Evolutionary conservation across 1,139 yeast genomes (phyloP).

Genomic region (Entelexis paramagnoliae): DNA sequence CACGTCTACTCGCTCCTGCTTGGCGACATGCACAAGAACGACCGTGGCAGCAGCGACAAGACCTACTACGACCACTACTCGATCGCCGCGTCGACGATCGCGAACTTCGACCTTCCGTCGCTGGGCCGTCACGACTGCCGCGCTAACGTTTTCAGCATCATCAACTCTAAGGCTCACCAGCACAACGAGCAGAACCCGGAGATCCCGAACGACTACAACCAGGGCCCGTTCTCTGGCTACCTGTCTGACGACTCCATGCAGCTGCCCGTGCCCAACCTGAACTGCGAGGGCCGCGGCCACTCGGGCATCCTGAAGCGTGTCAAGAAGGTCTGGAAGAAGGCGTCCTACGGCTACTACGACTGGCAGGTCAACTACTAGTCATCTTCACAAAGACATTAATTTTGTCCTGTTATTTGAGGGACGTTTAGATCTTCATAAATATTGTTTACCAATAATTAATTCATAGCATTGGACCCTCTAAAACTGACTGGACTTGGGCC

Average conservation of each 20-base stretch:
- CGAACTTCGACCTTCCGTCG: constrained; percentile 40
- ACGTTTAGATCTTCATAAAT: constrained; percentile 6
- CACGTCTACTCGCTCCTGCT: constrained; percentile 37
- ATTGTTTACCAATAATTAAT: constrained; percentile 8
- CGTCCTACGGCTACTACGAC: constrained; percentile 24
- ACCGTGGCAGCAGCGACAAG: constrained; percentile 34
- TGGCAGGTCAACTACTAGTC: constrained; percentile 20
- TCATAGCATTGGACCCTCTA: constrained; percentile 2
- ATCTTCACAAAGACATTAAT: neutral
- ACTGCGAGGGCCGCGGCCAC: constrained; percentile 37
- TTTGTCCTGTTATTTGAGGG: neutral
- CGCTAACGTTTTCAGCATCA: constrained; percentile 39
- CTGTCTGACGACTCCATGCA: constrained; percentile 31
- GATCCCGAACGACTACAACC: constrained; percentile 36
- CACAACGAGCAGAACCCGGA: constrained; percentile 25
- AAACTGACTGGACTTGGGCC: too few relatives aligned
- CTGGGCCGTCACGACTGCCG: constrained; percentile 42
- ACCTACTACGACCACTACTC: constrained; percentile 44
- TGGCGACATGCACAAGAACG: constrained; percentile 37
- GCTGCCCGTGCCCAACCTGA: constrained; percentile 36
- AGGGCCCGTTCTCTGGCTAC: constrained; percentile 34
- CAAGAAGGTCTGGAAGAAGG: constrained; percentile 26
- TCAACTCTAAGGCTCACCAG: constrained; percentile 34
- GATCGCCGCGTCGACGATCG: constrained; percentile 38
- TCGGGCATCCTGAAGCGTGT: constrained; percentile 23